A percentile compares a stretch with the other conserved stretches of the same genome.
Evolutionary conservation across 2,329 filamentous ascomycete species (phyloP).

Genomic region (Podosphaera xanthii): DNA sequence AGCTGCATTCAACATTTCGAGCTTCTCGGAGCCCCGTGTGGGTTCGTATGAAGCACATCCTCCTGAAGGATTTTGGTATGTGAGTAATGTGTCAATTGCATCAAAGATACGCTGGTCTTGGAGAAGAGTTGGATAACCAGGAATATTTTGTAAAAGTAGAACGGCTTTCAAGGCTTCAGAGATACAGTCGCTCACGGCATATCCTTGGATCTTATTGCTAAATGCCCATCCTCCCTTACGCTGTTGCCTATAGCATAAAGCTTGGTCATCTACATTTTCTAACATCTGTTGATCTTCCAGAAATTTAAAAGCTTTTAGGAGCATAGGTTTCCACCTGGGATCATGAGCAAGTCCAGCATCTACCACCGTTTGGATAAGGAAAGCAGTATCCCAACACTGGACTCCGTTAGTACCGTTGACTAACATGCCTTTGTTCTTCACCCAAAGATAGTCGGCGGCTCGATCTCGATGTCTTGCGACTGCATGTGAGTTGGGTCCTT

Average conservation of each 20-base stretch:
- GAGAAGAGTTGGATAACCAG: conserved; percentile 51
- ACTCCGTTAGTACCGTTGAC: conserved; percentile 96
- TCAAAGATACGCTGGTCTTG: conserved; percentile 62
- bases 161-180: conserved; percentile 76
- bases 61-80: conserved; percentile 72
- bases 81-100: conserved; percentile 70
- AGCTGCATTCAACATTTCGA: conserved; percentile 81
- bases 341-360: conserved; percentile 61
- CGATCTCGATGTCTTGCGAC: conserved; percentile 61
- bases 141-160: conserved; percentile 59
- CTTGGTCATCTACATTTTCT: conserved; percentile 57
- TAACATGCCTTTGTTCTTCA: conserved; percentile 81
- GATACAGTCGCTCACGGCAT: conserved; percentile 86
- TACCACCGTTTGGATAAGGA: conserved; percentile 61
- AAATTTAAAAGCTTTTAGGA: conserved; percentile 61
- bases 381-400: conserved; percentile 89
- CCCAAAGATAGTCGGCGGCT: conserved; percentile 70
- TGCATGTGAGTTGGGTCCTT: conserved; percentile 51
- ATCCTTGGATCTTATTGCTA: conserved; percentile 78
- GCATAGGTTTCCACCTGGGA: conserved; percentile 58
- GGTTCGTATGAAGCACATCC: conserved; percentile 82
- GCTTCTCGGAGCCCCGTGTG: conserved; percentile 48
- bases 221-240: conserved; percentile 93
- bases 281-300: conserved; percentile 80
- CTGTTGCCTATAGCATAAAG: conserved; percentile 67